Evolutionary conservation across 805 yeast species (phyloP).

Genomic region (Candida germanica): DNA sequence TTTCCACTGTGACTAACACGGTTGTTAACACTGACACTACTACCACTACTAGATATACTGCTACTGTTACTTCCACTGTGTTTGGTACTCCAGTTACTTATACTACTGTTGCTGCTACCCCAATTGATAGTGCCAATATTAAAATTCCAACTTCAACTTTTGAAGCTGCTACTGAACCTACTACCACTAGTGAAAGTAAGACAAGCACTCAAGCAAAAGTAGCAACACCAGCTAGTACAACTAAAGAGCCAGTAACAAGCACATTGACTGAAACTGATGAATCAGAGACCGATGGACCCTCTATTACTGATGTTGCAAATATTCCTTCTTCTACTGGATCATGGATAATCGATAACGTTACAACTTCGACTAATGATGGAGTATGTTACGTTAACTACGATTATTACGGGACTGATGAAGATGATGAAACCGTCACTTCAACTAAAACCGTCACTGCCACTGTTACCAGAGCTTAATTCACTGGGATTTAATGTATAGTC

Average conservation of each 20-base stretch:
- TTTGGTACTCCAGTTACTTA: slow-evolving; percentile 36
- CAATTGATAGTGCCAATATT: slow-evolving; percentile 19
- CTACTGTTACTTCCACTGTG: slow-evolving; percentile 42
- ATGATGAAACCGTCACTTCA: slow-evolving; percentile 35
- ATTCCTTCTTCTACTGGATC: slow-evolving; percentile 25
- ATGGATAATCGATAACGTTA: slow-evolving; percentile 33
- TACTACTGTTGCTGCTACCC: slow-evolving; percentile 33
- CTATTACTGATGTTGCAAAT: slow-evolving; percentile 25
- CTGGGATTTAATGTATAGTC: slow-evolving; percentile 8
- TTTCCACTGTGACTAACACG: slow-evolving; percentile 27
- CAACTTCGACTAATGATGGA: slow-evolving; percentile 28
- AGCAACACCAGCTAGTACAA: not conserved
- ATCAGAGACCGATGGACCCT: slow-evolving; percentile 18
- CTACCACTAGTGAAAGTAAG: slow-evolving; percentile 5
- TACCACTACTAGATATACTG: slow-evolving; percentile 41
- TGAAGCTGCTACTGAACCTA: slow-evolving; percentile 5
- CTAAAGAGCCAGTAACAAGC: slow-evolving; percentile 2
- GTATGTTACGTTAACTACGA: slow-evolving; percentile 37
- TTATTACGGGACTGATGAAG: slow-evolving; percentile 30
- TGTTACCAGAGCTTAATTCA: slow-evolving; percentile 21
- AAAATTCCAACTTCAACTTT: slow-evolving; percentile 11
- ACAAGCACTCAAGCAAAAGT: slow-evolving; percentile 9
- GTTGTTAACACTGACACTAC: slow-evolving; percentile 29
- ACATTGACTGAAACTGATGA: slow-evolving; percentile 9
- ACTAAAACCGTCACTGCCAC: slow-evolving; percentile 36